Evolutionary conservation across 768 basidiomycete genomes (phyloP), one percentile per base, ranked within the genome.

Genomic region (Lentinula raphanica): DNA sequence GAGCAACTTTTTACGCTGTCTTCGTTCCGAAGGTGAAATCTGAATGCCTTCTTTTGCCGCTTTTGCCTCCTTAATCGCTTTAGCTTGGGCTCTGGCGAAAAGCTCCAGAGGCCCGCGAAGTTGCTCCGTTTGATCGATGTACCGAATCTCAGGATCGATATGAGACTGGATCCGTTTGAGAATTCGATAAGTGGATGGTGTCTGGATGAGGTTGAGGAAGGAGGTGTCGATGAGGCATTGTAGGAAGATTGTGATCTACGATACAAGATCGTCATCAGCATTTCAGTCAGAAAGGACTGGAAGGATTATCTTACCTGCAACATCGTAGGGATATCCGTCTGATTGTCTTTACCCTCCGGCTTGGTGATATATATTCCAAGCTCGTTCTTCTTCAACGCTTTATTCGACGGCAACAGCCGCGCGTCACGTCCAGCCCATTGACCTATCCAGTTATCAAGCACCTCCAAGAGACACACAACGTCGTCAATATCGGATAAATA

Each of bases 161-260:
- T 78, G 75, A 1, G 76, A 68, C 36, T 80, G 72, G 31, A 90
- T 70, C 8, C 66, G 69, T 27, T 72, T 76, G 21, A 93, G 73
- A 25, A 84, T 62, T 23, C 65, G 63, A 63, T 89, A 83, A 4
- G 86, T 77, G 0, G 85, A 83, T 13, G 78, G 68, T 64, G 90
- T 77, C 59, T 87, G 83, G 12, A 92, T 74, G 21, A 93, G 75
- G 0, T 77, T 71, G 46, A 92, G 75, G 67, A 89, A 90, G 12
- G 82, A 85, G 0, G 89, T 79, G 68, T 93, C 91, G 27, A 93
- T 75, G 56, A 91, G 67, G 5, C 76, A 73, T 70, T 88, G 85
- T 7, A 87, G 66, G 72, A 92, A 87, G 0, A 68, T 61, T 23
- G 86, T 68, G 54, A 85, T 71, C 70, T 79, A 76, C 83, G 60